Conservation (phyloP, 2,329 filamentous ascomycete species). For the Arthroderma sp. region DNA sequence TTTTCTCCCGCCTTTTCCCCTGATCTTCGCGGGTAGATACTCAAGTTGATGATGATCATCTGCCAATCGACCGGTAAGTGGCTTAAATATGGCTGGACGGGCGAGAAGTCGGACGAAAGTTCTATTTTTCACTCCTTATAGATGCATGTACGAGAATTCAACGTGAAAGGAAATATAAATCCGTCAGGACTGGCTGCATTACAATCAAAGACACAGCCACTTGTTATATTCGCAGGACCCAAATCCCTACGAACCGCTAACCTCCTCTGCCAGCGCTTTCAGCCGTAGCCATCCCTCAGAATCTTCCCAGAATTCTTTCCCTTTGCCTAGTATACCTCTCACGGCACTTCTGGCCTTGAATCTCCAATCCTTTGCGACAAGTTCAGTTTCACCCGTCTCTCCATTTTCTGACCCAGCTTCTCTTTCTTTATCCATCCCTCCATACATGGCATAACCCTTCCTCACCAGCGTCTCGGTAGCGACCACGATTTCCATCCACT, state of each 20-base stretch:
- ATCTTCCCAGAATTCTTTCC: slow-evolving; percentile 70
- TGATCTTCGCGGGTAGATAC: too few relatives aligned
- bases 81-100: too few relatives aligned
- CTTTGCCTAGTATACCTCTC: slow-evolving; percentile 69
- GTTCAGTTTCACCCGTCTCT: slow-evolving; percentile 37
- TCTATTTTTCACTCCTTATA: too few relatives aligned
- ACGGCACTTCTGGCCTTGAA: slow-evolving; percentile 79
- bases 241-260: slow-evolving; percentile 14
- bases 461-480: slow-evolving; percentile 66
- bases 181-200: too few relatives aligned
- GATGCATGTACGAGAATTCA: too few relatives aligned
- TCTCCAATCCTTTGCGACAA: slow-evolving; percentile 70
- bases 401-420: slow-evolving; percentile 32
- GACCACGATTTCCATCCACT: slow-evolving; percentile 60
- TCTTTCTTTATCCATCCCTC: slow-evolving; percentile 41
- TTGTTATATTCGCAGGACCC: background rate
- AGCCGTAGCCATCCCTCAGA: slow-evolving; percentile 32
- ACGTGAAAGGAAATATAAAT: too few relatives aligned
- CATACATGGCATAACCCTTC: slow-evolving; percentile 69
- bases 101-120: too few relatives aligned
- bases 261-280: slow-evolving; percentile 27
- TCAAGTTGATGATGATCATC: too few relatives aligned
- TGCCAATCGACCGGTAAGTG: too few relatives aligned
- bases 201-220: background rate
- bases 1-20: too few relatives aligned